Evolutionary conservation across 1,284 basidiomycete species (phyloP), one percentile per base, ranked within the genome.

Genomic region (Trichosporon sp.): DNA sequence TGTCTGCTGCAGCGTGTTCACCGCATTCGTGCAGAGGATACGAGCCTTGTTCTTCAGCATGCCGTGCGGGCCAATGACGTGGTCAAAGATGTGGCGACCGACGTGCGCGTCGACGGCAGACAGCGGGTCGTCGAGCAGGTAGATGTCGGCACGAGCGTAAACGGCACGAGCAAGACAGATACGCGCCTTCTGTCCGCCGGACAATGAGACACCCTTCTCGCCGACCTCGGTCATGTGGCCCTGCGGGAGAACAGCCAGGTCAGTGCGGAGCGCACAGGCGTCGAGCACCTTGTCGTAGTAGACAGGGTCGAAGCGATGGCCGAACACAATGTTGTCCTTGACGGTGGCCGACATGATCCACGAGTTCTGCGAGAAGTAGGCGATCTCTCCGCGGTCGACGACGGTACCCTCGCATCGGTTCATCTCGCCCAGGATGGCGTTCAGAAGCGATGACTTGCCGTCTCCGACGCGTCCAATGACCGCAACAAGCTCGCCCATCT

Each of bases 391-490:
- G 21, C 86, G 86, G 0, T 97, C 76, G 0, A 85, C 84, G 1
- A 95, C 88, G 15, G 87, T 85, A 1, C 95, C 95, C 31, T 92
- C 90, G 4, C 83, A 83, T 64, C 90, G 88, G 23, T 85, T 86
- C 93, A 98, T 95, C 74, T 97, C 95, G 3, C 95, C 95, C 60
- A 95, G 74, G 6, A 81, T 75, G 5, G 80, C 79, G 27, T 71
- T 74, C n/a, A 77, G 73, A 23, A 75, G 66, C 71, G 84, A 73
- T 73, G 90, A 89, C 87, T 98, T 98, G 68, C 95, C 95, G 64
- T 90, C 88, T n/a, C 95, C 95, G 32, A 98, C 95, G 34, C 91
- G 89, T 11, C 95, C 95, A 15, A 97, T 87, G 3, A 98, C 85
- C 11, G 91, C 93, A 0, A 95, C 84, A 2, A 98, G 83, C 75